Base-by-base conservation (phyloP, 805 yeast species). In the Maudiozyma serrabonitensis region DNA sequence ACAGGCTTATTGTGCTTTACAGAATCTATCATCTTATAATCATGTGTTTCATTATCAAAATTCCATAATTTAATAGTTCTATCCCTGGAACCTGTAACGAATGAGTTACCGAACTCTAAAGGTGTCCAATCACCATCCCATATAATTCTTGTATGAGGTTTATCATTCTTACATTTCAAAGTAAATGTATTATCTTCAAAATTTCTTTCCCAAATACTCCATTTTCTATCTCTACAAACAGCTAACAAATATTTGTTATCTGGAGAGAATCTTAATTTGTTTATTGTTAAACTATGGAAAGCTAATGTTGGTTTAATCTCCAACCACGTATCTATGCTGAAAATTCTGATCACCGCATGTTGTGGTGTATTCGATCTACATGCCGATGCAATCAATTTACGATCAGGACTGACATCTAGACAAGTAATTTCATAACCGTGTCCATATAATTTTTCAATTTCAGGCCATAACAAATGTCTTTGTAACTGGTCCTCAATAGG, bases 111-210 rank as follows among this genome's bases (percentile, higher is more conserved):
- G 45, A 61, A 61, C 3, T 59, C 69, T n/a, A 59, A 52, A 4
- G 89, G 87, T 0, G 82, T 70, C 96, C 97, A 93, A 38, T 85
- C 78, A 62, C 91, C 82, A 69, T 93, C 98, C 99, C 99, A 95
- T 41, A 93, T 79, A 58, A 93, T 91, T 66, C 97, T 79, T 1
- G 84, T 67, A 62, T 95, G 99, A 0, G 96, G 96, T 63, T 84
- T 87, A 35, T 78, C 78, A 49, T 76, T 74, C 18, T 68, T 56
- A 43, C 50, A 51, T 28, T 57, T 61, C 49, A 79, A 65, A 18
- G 67, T 63, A 52, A 77, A 75, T 19, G 65, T 64, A 42, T 73
- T 69, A 13, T 59, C 56, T 16, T 62, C 69, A 32, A 68, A 61
- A 18, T 59, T 51, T 50, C 78, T 69, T 54, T 70, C 69, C 91